A percentile compares a stretch with the other conserved stretches of the same genome.
phyloP scores from a whole-genome alignment of 257 asterid genomes.

The Nicotiana undulata region DNA sequence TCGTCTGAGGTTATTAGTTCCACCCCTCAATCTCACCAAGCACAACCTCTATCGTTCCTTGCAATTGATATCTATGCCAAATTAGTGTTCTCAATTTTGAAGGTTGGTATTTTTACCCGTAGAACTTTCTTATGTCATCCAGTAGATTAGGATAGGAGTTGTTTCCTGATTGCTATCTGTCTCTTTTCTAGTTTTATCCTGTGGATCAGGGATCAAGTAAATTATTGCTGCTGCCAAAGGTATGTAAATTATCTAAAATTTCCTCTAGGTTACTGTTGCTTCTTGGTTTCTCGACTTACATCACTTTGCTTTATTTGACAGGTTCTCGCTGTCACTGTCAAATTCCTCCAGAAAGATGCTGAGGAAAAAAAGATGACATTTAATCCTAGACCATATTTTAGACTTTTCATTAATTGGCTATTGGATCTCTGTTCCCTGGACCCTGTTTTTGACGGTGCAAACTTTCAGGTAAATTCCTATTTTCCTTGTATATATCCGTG shows the following conservation, averaged over 20 bases:
- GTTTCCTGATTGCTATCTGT: neutral
- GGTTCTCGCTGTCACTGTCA: conserved; percentile 88
- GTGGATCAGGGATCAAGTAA: conserved; percentile 68
- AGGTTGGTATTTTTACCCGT: conserved; percentile 39
- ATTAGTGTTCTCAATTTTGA: conserved; percentile 71
- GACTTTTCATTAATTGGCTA: conserved; percentile 86
- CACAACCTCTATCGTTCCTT: conserved; percentile 76
- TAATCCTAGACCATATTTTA: conserved; percentile 89
- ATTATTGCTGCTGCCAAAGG: conserved; percentile 82
- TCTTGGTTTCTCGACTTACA: conserved; percentile 11
- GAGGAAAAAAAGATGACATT: conserved; percentile 65
- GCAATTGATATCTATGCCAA: conserved; percentile 92
- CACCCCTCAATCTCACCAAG: conserved; percentile 54
- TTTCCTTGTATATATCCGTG: neutral
- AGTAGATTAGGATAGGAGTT: neutral
- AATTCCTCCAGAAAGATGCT: conserved; percentile 68
- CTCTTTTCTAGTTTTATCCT: conserved; percentile 59
- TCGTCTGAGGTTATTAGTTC: conserved; percentile 71
- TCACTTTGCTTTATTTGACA: conserved; percentile 17
- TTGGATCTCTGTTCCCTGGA: conserved; percentile 86
- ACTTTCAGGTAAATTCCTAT: conserved; percentile 62
- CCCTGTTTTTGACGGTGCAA: conserved; percentile 88
- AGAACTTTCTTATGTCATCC: neutral
- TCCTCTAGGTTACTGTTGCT: neutral
- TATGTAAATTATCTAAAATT: conserved; percentile 13